phyloP scores from a whole-genome alignment of 1,139 yeast genomes.

The Yamadazyma jaroonii region DNA sequence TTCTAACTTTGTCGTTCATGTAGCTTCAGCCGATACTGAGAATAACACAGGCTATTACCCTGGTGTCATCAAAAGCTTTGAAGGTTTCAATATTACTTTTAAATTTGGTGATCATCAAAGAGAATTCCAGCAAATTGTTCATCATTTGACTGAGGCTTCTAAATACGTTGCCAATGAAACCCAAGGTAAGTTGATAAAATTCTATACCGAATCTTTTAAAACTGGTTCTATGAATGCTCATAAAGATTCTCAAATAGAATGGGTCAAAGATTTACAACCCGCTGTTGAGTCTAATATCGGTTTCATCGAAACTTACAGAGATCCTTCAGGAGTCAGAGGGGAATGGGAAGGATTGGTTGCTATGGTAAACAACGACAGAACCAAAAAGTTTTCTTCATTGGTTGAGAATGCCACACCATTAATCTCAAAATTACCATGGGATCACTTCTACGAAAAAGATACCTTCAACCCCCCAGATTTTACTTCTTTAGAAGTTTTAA shows the following conservation, averaged over 20 bases:
- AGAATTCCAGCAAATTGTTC: constrained; percentile 61
- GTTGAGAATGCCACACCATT: constrained; percentile 66
- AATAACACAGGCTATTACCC: constrained; percentile 47
- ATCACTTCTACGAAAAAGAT: constrained; percentile 70
- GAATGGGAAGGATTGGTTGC: constrained; percentile 95
- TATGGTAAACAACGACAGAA: constrained; percentile 85
- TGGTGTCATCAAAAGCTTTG: constrained; percentile 19
- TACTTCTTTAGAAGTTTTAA: constrained; percentile 82
- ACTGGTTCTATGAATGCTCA: constrained; percentile 87
- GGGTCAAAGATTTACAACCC: constrained; percentile 89
- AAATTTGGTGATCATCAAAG: constrained; percentile 72
- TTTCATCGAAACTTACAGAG: constrained; percentile 88
- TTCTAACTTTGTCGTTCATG: constrained; percentile 49
- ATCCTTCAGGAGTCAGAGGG: constrained; percentile 88
- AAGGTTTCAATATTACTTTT: constrained; percentile 40
- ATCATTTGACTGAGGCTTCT: constrained; percentile 55
- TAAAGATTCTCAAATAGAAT: constrained; percentile 75
- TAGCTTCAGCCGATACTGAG: constrained; percentile 53
- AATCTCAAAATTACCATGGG: constrained; percentile 76
- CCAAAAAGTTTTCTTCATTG: constrained; percentile 70
- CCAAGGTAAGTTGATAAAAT: constrained; percentile 60
- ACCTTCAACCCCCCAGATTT: constrained; percentile 89
- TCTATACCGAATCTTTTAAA: constrained; percentile 66
- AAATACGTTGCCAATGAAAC: constrained; percentile 70
- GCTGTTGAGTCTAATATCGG: constrained; percentile 84